Conservation (phyloP, 106 monocot species). For the Xerophyta viscosa region DNA sequence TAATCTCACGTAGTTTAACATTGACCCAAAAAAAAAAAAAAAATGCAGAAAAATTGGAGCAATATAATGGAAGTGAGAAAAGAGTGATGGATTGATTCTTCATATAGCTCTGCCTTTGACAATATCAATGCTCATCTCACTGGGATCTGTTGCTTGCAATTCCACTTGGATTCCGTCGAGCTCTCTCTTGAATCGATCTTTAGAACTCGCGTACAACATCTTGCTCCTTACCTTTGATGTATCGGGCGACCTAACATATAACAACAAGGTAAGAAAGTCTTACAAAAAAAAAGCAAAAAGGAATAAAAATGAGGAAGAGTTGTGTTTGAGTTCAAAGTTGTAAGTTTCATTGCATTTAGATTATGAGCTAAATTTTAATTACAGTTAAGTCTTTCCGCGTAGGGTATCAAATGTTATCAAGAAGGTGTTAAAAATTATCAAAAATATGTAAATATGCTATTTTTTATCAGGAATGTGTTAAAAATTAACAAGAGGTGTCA, state of each 20-base stretch:
- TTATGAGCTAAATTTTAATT: too few relatives aligned
- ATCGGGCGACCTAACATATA: slow-evolving; percentile 31
- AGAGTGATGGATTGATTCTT: background rate
- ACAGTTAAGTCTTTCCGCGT: too few relatives aligned
- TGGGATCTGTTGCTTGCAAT: slow-evolving; percentile 49
- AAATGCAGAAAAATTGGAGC: too few relatives aligned
- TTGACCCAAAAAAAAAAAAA: too few relatives aligned
- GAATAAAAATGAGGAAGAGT: background rate
- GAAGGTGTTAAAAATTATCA: too few relatives aligned
- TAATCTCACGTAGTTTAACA: too few relatives aligned
- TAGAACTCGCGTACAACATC: slow-evolving; percentile 54
- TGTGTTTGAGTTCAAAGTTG: background rate
- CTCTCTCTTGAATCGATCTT: slow-evolving; percentile 53
- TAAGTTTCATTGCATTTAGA: background rate
- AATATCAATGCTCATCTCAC: slow-evolving; percentile 59
- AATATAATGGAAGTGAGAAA: too few relatives aligned
- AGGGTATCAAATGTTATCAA: too few relatives aligned
- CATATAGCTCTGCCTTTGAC: slow-evolving; percentile 20
- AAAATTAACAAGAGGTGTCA: too few relatives aligned
- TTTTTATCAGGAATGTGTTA: too few relatives aligned
- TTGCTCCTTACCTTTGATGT: slow-evolving; percentile 40
- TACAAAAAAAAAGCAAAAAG: background rate
- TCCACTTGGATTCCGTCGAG: slow-evolving; percentile 55
- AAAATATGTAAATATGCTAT: too few relatives aligned
- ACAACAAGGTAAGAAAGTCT: background rate